Evolutionary conservation across 1,284 basidiomycete genomes (phyloP), one percentile per base, ranked within the genome.

Genomic region (Apiotrichum siamense): DNA sequence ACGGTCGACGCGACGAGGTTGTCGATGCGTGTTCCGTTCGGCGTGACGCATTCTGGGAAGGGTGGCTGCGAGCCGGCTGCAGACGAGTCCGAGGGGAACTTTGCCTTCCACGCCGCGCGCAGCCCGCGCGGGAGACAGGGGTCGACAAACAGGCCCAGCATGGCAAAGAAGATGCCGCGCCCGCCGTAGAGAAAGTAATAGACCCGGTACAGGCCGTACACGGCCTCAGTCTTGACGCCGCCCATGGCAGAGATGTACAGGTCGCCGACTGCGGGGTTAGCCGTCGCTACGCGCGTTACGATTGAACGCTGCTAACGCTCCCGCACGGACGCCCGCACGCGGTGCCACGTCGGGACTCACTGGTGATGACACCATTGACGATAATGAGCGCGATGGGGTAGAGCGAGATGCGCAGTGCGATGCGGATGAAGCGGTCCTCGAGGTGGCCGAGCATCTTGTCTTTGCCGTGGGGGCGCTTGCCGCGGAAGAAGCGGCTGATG

Each of bases 301-400:
- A n/a, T n/a, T n/a, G n/a, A n/a, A n/a, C n/a, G n/a, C n/a, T n/a
- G n/a, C n/a, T n/a, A n/a, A n/a, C n/a, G n/a, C n/a, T n/a, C n/a
- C n/a, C n/a, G n/a, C n/a, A n/a, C n/a, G n/a, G n/a, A n/a, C n/a
- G n/a, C n/a, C n/a, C n/a, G n/a, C n/a, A n/a, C n/a, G n/a, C n/a
- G n/a, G n/a, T n/a, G n/a, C n/a, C n/a, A n/a, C n/a, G n/a, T n/a
- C n/a, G n/a, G n/a, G n/a, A 40, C 42, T 17, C 35, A 60, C 61
- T 49, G 3, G 60, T 54, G 17, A 65, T 57, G 40, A 63, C 32
- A 12, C 49, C 47, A 40, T 63, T 65, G 42, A 63, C 54, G 18
- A 65, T 35, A 37, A 63, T 55, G 10, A 65, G 47, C 2, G 55
- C 42, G 7, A 63, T 47, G 4, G 63, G 63, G 48, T 63, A 65